A percentile compares a stretch with the other conserved stretches of the same genome.
phyloP scores from a whole-genome alignment of 163 green algal genomes.

The Scenedesmus sp. region DNA sequence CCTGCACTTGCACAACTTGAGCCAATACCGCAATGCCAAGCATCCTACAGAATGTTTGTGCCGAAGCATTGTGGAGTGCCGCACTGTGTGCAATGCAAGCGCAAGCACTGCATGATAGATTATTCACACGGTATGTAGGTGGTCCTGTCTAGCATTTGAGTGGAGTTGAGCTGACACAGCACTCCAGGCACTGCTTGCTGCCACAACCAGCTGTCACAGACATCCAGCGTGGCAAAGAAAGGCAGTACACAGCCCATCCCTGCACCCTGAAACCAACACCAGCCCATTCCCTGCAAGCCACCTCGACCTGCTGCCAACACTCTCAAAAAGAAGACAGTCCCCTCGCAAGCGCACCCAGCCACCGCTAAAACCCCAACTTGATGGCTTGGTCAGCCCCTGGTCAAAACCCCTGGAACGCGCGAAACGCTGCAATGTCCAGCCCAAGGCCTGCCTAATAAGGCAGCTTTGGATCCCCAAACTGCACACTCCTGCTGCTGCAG shows the following conservation, averaged over 20 bases:
- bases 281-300: background rate
- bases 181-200: background rate
- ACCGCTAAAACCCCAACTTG: background rate
- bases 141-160: background rate
- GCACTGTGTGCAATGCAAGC: background rate
- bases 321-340: background rate
- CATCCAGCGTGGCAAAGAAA: background rate
- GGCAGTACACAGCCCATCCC: background rate
- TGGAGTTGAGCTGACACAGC: background rate
- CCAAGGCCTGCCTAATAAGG: background rate
- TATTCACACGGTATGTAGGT: background rate
- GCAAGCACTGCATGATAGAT: background rate
- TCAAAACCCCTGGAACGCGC: background rate
- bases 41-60: background rate
- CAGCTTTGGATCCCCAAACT: background rate
- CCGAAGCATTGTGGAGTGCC: background rate
- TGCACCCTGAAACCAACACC: background rate
- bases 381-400: background rate
- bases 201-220: background rate
- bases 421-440: background rate
- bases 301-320: background rate
- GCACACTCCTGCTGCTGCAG: conserved; percentile 9
- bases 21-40: background rate
- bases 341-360: background rate
- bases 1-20: background rate